These are phyloP conservation scores for Alternaria ventricosa DNA, from an alignment of 2,329 filamentous ascomycete species.

Conservation along the genomic window DNA sequence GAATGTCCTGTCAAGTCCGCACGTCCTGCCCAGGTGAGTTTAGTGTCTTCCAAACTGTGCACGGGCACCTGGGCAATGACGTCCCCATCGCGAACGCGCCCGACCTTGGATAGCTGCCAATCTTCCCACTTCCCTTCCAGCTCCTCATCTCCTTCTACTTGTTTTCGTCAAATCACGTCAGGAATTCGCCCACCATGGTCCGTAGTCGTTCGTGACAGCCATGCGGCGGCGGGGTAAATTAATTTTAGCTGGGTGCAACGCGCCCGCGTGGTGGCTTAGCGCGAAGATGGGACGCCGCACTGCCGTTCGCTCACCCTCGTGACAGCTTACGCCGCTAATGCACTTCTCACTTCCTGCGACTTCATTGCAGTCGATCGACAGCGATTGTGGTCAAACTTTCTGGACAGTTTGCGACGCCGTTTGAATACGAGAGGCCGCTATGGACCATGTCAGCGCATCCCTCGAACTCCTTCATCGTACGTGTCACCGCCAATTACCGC, in stretches of 20 bases:
- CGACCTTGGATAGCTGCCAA: not conserved
- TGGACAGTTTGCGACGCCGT: not conserved
- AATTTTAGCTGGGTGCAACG: slow-evolving; percentile 3
- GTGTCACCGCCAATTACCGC: not conserved
- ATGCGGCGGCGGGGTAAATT: slow-evolving; percentile 2
- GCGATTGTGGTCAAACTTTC: not conserved
- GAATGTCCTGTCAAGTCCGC: not conserved
- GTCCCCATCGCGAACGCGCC: not conserved
- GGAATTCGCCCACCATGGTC: not conserved
- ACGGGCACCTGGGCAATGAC: not conserved
- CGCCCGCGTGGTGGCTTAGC: not conserved
- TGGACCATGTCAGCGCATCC: slow-evolving; percentile 15
- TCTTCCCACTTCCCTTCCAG: not conserved
- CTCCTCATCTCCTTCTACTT: not conserved
- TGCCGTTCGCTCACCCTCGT: not conserved
- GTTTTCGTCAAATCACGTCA: not conserved
- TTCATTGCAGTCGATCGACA: not conserved
- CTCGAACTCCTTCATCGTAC: slow-evolving; percentile 16
- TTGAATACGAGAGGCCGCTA: not conserved
- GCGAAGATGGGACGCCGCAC: not conserved
- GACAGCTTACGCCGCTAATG: slow-evolving; percentile 1
- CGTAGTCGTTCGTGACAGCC: not conserved
- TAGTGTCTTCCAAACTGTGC: not conserved
- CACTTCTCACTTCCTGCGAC: not conserved
- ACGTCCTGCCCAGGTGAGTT: not conserved